Evolutionary conservation across 306 rosid species (phyloP), one percentile per base, ranked within the genome.

Genomic region (Quercus mongolica): DNA sequence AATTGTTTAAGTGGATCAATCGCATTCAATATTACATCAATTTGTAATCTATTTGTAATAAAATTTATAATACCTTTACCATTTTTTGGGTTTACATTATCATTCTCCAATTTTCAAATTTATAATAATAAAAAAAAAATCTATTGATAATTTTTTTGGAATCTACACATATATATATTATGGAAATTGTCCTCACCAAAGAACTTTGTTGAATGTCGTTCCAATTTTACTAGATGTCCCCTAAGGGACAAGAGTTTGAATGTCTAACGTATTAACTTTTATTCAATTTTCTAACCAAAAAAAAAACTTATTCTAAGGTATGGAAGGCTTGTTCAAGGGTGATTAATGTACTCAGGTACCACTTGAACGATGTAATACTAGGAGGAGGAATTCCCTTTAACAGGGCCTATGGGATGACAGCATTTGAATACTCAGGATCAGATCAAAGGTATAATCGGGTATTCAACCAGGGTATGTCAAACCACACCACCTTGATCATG

Each of bases 371-470:
- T 62, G 74, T 31, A 6, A 54, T 79, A n/a, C 65, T 79, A 20
- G 78, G 73, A 51, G 83, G 83, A 3, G 83, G 83, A 18, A 73
- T 79, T 79, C 83, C 82, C 23, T 79, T 79, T 10, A 52, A 73
- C 55, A 73, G 78, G 56, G 74, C 73, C 2, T 46, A 49, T 52
- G 78, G 78, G 13, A 62, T 79, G 78, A 73, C 77, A 51, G 58
- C 73, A 12, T 79, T 62, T 79, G 78, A 79, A 30, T 52, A 73
- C 30, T 69, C 75, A 71, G 75, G 58, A 46, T 46, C 56, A 15
- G 73, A 79, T 49, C 21, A 79, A 67, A 62, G 73, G 57, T 62
- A 73, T 64, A 72, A 79, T 49, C 31, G 52, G 71, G 82, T 78
- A 4, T 78, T 79, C 54, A 79, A 79, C 82, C 52, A 46, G 76